Percentiles rank a stretch among this genome's conserved stretches.
Conservation (phyloP, 2,329 filamentous ascomycete genomes). For the Penicillium glabrum region DNA sequence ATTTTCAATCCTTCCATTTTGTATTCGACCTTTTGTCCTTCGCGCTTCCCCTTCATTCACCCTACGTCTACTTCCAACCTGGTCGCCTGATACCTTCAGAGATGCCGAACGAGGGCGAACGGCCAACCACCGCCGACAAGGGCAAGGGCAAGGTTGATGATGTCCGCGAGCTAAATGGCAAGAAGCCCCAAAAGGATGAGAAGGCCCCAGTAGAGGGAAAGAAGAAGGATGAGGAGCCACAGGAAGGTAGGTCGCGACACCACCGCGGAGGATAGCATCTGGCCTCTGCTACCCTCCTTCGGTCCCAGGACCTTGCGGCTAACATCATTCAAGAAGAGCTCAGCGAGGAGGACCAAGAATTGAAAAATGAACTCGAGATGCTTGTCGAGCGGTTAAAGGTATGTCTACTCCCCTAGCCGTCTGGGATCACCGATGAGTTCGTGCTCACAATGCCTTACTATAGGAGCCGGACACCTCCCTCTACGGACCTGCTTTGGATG, state of each 20-base stretch:
- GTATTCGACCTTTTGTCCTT: constrained; percentile 1
- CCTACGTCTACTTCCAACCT: constrained; percentile 17
- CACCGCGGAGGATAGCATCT: constrained; percentile 9
- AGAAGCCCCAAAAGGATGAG: constrained; percentile 62
- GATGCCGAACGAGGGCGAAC: constrained; percentile 94
- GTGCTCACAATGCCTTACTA: constrained; percentile 15
- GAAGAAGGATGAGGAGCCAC: constrained; percentile 68
- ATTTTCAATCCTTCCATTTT: constrained; percentile 9
- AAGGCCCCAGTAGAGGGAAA: constrained; percentile 71
- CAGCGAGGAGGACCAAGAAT: constrained; percentile 95
- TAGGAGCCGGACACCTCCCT: constrained; percentile 84
- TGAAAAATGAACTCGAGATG: constrained; percentile 98
- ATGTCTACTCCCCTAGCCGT: constrained; percentile 26
- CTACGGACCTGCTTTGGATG: constrained; percentile 89
- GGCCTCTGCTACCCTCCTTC: constrained; percentile 3
- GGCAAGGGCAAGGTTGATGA: constrained; percentile 89
- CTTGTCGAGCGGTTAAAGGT: constrained; percentile 92
- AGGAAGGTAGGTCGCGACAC: constrained; percentile 52
- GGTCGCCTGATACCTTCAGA: constrained; percentile 36
- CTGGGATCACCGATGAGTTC: constrained; percentile 25
- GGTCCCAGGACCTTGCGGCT: constrained; percentile 31
- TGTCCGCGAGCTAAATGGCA: constrained; percentile 60
- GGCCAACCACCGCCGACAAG: constrained; percentile 82
- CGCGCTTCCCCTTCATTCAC: constrained; percentile 5
- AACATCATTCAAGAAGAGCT: constrained; percentile 71